Percentiles rank a stretch among this genome's conserved stretches.
Evolutionary conservation across 2,329 filamentous ascomycete species (phyloP).

Genomic region (Paecilomyces sp.): DNA sequence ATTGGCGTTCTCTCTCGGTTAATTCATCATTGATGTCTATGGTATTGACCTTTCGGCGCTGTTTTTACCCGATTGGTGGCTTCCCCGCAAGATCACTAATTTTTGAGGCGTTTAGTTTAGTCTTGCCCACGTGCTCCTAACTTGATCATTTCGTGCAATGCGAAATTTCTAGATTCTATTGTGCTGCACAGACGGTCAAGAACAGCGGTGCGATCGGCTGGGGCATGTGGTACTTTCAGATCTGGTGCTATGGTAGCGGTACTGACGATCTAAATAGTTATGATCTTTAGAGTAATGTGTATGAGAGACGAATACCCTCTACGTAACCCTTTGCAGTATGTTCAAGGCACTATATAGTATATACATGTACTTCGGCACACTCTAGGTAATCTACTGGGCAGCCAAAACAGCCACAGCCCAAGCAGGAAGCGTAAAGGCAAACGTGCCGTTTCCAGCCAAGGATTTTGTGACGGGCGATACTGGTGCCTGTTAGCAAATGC

Average conservation of each 20-base stretch:
- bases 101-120: neutral
- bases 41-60: no score
- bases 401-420: neutral
- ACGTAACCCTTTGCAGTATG: neutral
- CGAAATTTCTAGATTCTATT: neutral
- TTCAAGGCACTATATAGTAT: neutral
- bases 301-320: no score
- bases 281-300: no score
- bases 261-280: no score
- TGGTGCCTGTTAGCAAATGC: neutral
- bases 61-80: no score
- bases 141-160: neutral
- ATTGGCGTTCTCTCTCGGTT: neutral
- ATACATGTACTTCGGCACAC: neutral
- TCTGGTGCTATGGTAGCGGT: no score
- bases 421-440: neutral
- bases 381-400: neutral
- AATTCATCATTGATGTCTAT: neutral
- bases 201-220: no score
- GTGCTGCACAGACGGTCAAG: neutral
- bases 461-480: neutral
- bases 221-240: no score
- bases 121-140: neutral
- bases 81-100: neutral
- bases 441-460: neutral